These are phyloP conservation scores for Coffea humblotiana DNA, from an alignment of 305 asterid genomes.

Conservation along the genomic window DNA sequence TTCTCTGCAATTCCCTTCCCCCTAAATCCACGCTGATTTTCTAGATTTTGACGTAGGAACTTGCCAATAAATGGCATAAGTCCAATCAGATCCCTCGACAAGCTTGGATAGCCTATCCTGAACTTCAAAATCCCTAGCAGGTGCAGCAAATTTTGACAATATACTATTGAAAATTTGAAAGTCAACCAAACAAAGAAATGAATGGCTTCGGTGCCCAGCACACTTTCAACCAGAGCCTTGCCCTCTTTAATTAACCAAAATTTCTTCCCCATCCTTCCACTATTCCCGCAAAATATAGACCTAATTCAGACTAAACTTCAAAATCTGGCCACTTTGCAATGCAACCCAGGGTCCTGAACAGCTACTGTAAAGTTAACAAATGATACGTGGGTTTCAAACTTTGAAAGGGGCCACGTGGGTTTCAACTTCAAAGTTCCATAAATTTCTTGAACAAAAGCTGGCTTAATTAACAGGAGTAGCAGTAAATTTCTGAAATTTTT, in stretches of 20 bases:
- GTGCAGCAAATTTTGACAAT: slow-evolving; percentile 61
- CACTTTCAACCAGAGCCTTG: slow-evolving; percentile 55
- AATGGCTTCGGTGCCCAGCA: slow-evolving; percentile 69
- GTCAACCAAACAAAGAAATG: slow-evolving; percentile 74
- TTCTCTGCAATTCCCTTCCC: slow-evolving; percentile 79
- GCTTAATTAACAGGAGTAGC: neutral
- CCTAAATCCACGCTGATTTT: slow-evolving; percentile 95
- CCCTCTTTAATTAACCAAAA: slow-evolving; percentile 64
- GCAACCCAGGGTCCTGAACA: neutral
- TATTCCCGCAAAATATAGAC: slow-evolving; percentile 8
- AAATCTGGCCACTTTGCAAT: neutral
- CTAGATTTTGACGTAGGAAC: slow-evolving; percentile 87
- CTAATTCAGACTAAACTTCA: neutral
- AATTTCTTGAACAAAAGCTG: neutral
- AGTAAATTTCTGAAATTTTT: neutral
- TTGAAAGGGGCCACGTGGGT: neutral
- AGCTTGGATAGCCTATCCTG: slow-evolving; percentile 66
- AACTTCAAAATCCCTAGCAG: slow-evolving; percentile 68
- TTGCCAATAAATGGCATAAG: slow-evolving; percentile 93
- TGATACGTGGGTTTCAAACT: neutral
- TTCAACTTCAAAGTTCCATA: neutral
- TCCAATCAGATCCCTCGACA: slow-evolving; percentile 79
- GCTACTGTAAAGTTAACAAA: neutral
- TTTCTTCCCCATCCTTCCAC: slow-evolving; percentile 53
- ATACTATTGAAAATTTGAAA: slow-evolving; percentile 44